These are phyloP conservation scores for Bisporella sp. DNA, from an alignment of 2,329 filamentous ascomycete species.

Conservation along the genomic window DNA sequence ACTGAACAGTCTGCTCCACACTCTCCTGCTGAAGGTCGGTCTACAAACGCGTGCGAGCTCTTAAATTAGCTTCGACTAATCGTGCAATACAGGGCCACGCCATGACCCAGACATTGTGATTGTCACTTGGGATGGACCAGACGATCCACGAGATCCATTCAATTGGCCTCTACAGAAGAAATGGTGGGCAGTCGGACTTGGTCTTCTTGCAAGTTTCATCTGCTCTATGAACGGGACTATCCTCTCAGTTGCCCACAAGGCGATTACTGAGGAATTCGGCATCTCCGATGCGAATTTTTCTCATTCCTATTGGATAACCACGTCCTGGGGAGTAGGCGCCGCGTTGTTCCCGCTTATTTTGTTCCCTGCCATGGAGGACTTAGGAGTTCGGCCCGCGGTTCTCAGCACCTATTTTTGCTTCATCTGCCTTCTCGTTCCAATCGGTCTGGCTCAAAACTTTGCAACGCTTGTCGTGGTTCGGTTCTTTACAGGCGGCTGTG, in stretches of 20 bases:
- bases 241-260: neutral
- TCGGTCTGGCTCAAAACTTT: slow-evolving; percentile 28
- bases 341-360: slow-evolving; percentile 33
- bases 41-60: too few species aligned
- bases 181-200: too few species aligned
- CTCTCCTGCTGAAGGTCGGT: too few species aligned
- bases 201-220: too few species aligned
- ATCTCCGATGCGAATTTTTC: slow-evolving; percentile 32
- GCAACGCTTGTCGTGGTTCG: slow-evolving; percentile 22
- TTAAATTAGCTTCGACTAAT: too few species aligned
- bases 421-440: slow-evolving; percentile 20
- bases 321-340: slow-evolving; percentile 35
- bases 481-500: slow-evolving; percentile 24
- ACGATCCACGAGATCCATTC: too few species aligned
- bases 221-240: slow-evolving; percentile 1
- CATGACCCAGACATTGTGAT: too few species aligned
- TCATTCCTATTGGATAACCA: slow-evolving; percentile 33
- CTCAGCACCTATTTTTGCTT: slow-evolving; percentile 21
- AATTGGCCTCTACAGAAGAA: too few species aligned
- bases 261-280: slow-evolving; percentile 20
- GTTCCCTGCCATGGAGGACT: slow-evolving; percentile 35
- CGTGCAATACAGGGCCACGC: too few species aligned
- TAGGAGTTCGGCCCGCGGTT: slow-evolving; percentile 24
- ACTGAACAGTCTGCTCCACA: too few species aligned
- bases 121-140: too few species aligned